Conservation (phyloP, 345 rosid genomes). For the Eucalyptus virginea region DNA sequence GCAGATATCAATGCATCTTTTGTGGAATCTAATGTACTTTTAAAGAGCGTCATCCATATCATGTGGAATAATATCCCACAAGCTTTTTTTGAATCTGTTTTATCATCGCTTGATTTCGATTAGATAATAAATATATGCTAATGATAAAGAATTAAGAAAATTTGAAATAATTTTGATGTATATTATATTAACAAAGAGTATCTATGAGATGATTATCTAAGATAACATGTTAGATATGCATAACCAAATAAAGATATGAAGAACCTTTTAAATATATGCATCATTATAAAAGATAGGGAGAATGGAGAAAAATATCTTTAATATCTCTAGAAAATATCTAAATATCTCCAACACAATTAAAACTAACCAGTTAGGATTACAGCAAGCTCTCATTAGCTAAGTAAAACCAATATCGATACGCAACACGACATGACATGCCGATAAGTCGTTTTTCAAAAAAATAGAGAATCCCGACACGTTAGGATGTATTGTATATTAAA, state of each 20-base stretch:
- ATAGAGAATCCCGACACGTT: too few relatives aligned
- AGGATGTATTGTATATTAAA: too few relatives aligned
- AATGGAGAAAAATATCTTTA: too few relatives aligned
- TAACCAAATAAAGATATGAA: neutral
- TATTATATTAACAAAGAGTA: too few relatives aligned
- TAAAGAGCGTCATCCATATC: neutral
- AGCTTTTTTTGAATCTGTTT: neutral
- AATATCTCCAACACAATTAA: too few relatives aligned
- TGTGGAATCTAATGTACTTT: neutral
- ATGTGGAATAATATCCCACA: neutral
- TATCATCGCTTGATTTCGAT: neutral
- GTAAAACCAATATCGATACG: too few relatives aligned
- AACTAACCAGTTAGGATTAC: neutral
- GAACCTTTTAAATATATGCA: neutral
- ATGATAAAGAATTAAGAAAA: neutral
- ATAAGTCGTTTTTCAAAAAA: rapidly evolving
- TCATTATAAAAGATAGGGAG: neutral
- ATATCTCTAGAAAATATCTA: too few relatives aligned
- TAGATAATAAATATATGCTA: too few relatives aligned
- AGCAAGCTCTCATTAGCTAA: neutral
- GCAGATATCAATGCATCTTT: neutral
- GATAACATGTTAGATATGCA: neutral
- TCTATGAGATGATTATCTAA: neutral
- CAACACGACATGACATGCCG: rapidly evolving
- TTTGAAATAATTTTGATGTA: too few relatives aligned